phyloP scores from a whole-genome alignment of 2,329 filamentous ascomycete genomes.

The Cladosporium sp. region DNA sequence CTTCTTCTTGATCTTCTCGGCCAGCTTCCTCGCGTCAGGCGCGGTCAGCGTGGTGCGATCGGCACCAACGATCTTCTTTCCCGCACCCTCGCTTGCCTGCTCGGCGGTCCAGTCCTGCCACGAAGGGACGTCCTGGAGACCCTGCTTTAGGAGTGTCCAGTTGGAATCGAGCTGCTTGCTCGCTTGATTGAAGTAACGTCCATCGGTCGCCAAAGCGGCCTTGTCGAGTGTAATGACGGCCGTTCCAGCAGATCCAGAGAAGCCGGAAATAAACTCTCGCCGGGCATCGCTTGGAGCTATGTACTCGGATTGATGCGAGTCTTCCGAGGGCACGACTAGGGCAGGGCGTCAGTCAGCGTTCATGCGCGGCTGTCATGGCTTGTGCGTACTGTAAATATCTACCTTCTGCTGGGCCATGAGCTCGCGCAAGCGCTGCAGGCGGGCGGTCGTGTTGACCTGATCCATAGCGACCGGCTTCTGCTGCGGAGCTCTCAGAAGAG shows the following conservation, averaged over 20 bases:
- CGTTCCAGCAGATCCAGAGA: slow-evolving; percentile 91
- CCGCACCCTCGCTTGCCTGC: slow-evolving; percentile 60
- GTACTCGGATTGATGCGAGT: slow-evolving; percentile 96
- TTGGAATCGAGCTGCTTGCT: slow-evolving; percentile 84
- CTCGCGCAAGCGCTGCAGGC: slow-evolving; percentile 70
- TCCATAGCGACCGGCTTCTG: slow-evolving; percentile 57
- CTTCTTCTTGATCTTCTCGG: slow-evolving; percentile 81
- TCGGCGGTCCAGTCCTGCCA: slow-evolving; percentile 96
- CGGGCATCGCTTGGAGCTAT: slow-evolving; percentile 93
- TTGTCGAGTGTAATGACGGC: slow-evolving; percentile 83
- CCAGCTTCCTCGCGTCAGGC: slow-evolving; percentile 66
- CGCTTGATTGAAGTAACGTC: slow-evolving; percentile 97
- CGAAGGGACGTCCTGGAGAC: slow-evolving; percentile 87
- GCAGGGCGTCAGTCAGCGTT: slow-evolving; percentile 34
- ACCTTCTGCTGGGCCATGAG: slow-evolving; percentile 85
- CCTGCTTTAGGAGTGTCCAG: slow-evolving; percentile 89
- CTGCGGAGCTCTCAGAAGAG: slow-evolving; percentile 5
- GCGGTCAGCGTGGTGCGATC: slow-evolving; percentile 84
- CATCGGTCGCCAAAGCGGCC: slow-evolving; percentile 89
- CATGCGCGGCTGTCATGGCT: slow-evolving; percentile 16
- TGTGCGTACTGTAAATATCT: slow-evolving; percentile 79
- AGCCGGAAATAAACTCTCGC: slow-evolving; percentile 87
- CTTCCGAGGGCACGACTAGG: slow-evolving; percentile 90
- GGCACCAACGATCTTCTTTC: slow-evolving; percentile 83
- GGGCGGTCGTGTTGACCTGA: slow-evolving; percentile 71